Evolutionary conservation across 768 basidiomycete genomes (phyloP), one percentile per base, ranked within the genome.

Genomic region (Leucogyrophana mollusca): DNA sequence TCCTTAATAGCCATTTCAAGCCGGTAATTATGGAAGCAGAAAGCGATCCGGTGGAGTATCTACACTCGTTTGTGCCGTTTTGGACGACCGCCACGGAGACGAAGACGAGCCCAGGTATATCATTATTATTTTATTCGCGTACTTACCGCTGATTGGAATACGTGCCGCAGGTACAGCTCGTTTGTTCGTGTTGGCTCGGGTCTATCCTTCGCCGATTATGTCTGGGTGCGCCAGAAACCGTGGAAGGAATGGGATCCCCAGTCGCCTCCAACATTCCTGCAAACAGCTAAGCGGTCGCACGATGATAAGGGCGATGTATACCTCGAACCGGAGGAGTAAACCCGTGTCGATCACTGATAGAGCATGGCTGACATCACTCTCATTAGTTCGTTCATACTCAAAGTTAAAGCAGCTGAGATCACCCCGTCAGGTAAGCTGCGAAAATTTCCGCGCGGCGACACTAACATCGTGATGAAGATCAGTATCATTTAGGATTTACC

Each of bases 101-200:
- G 71, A 73, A 14, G 80, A 79, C 14, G 85, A 79, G 52, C 78
- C 76, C 5, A 85, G 78, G 89, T 90, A 54, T 51, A n/a, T n/a
- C n/a, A n/a, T n/a, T n/a, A n/a, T n/a, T n/a, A n/a, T n/a, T n/a
- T n/a, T n/a, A n/a, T n/a, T n/a, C n/a, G n/a, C n/a, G n/a, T n/a
- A n/a, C n/a, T n/a, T n/a, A n/a, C n/a, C n/a, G 73, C 50, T 41
- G 3, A 2, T 47, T 43, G 14, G 23, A 10, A 7, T 32, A 10
- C 22, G 3, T 20, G 17, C 17, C 35, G 6, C 53, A 95, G 93
- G 57, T 97, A 92, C 60, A 80, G 83, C 51, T 79, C 83, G 2
- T 95, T 99, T 59, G 85, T 89, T 35, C 87, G 93, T 24, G 86
- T 98, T 34, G 96, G 96, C 5, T 80, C 90, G 0, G 96, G 96